Evolutionary conservation across 140 eudicot genomes (phyloP).

Genomic region (Flaveria floridana): DNA sequence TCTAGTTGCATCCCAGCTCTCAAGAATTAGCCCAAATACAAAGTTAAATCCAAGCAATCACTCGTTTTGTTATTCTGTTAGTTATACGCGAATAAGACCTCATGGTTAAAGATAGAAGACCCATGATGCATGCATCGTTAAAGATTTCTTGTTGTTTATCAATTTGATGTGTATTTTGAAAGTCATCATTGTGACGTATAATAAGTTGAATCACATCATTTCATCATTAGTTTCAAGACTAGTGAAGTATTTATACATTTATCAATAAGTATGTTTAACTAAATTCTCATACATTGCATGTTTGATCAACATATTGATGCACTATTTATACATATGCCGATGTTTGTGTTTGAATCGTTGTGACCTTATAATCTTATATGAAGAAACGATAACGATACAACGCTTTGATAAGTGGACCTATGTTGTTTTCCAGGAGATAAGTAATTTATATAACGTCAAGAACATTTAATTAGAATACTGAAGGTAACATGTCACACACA

Average conservation of each 20-base stretch:
- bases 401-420: background rate
- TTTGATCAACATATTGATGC: no score
- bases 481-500: conserved; percentile 19
- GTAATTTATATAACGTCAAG: background rate
- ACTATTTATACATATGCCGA: background rate
- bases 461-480: background rate
- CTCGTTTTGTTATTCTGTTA: no score
- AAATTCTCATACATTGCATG: no score
- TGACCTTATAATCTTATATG: no score
- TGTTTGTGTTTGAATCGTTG: no score
- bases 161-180: background rate
- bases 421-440: background rate
- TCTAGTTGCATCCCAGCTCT: conserved; percentile 51
- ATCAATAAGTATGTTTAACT: background rate
- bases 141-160: conserved; percentile 5
- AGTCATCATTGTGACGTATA: background rate
- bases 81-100: background rate
- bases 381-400: no score
- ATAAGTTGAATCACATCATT: background rate
- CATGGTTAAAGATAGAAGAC: conserved; percentile 1
- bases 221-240: background rate
- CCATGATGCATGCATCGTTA: background rate
- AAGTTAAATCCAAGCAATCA: background rate
- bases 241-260: background rate
- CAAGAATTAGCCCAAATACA: conserved; percentile 7